Evolutionary conservation across 2,329 filamentous ascomycete species (phyloP).

Genomic region (Sporothrix pallida): DNA sequence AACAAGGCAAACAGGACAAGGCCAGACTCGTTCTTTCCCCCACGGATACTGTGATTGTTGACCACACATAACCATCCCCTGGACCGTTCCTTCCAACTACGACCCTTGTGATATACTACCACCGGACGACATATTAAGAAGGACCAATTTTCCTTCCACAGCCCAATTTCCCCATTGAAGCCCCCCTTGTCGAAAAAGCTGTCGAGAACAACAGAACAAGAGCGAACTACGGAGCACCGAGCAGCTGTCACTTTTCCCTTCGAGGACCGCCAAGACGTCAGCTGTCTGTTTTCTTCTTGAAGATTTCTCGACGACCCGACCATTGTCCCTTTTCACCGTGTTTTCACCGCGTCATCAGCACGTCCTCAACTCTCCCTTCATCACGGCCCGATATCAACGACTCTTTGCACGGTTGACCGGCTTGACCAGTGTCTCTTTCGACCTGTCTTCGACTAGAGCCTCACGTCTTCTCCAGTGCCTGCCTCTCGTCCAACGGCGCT

Average conservation of each 20-base stretch:
- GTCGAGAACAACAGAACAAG: neutral
- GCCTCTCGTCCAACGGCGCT: neutral
- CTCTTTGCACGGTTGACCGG: neutral
- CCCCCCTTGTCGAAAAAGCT: neutral
- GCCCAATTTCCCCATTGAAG: neutral
- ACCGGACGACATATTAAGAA: conserved; percentile 17
- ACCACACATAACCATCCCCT: conserved; percentile 8
- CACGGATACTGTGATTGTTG: neutral
- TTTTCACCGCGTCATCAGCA: neutral
- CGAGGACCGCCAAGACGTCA: neutral
- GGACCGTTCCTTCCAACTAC: neutral
- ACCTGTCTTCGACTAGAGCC: neutral
- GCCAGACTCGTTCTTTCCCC: neutral
- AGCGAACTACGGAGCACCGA: neutral
- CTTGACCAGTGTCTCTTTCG: neutral
- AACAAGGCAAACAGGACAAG: neutral
- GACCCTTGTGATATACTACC: conserved; percentile 26
- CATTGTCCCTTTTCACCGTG: neutral
- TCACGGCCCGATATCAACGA: neutral
- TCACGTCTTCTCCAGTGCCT: neutral
- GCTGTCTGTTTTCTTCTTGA: neutral
- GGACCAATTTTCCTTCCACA: conserved; percentile 1
- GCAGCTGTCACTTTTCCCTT: neutral
- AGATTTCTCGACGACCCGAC: neutral
- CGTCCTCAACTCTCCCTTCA: neutral